phyloP scores from a whole-genome alignment of 306 rosid species.

The Sphenostylis stenocarpa region DNA sequence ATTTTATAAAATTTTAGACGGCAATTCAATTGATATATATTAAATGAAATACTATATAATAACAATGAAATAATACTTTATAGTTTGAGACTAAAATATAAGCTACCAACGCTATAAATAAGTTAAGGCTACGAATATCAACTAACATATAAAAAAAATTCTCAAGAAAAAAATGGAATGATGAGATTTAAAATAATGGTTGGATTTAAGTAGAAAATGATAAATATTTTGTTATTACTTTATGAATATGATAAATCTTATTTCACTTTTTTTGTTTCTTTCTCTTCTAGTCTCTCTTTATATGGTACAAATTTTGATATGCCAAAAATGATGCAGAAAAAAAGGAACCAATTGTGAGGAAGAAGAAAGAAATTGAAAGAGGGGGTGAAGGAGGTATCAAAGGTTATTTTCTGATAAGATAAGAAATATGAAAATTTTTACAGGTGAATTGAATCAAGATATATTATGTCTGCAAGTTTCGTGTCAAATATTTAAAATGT shows the following conservation, averaged over 20 bases:
- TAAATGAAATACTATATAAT: neutral
- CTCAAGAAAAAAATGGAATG: neutral
- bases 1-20: no score
- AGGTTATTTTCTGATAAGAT: neutral
- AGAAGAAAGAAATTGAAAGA: neutral
- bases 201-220: neutral
- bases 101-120: neutral
- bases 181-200: neutral
- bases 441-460: neutral
- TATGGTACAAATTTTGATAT: neutral
- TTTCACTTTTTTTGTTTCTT: neutral
- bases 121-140: neutral
- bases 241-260: neutral
- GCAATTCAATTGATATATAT: neutral
- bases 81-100: neutral
- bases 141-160: neutral
- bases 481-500: neutral
- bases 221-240: no score
- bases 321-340: neutral
- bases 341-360: neutral
- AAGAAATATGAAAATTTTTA: neutral
- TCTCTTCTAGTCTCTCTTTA: neutral
- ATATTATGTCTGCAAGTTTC: neutral
- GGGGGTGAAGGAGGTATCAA: neutral
- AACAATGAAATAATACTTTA: neutral